phyloP scores from a whole-genome alignment of 768 basidiomycete species.

The Agaricus subrufescens region DNA sequence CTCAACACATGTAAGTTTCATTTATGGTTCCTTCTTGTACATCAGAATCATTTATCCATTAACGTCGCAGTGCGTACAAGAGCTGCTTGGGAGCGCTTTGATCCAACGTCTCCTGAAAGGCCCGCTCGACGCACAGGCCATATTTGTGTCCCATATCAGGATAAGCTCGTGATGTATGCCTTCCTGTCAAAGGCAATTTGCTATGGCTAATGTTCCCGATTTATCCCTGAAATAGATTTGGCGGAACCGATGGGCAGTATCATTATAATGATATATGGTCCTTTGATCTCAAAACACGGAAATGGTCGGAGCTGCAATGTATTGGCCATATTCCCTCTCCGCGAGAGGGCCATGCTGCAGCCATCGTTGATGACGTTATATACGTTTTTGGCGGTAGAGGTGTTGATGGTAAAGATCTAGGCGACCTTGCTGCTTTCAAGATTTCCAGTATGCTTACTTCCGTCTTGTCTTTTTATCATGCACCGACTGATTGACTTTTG shows the following conservation, averaged over 20 bases:
- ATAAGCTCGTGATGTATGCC: constrained; percentile 79
- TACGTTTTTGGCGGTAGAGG: constrained; percentile 97
- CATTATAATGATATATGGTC: constrained; percentile 99
- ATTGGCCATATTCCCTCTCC: constrained; percentile 97
- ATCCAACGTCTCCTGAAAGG: constrained; percentile 52
- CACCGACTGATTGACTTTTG: constrained; percentile 6
- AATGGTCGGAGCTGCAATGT: constrained; percentile 90
- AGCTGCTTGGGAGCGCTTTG: constrained; percentile 79
- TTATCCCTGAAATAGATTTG: constrained; percentile 55
- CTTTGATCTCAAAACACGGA: constrained; percentile 74
- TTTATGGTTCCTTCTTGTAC: constrained; percentile 21
- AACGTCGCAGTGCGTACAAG: constrained; percentile 65
- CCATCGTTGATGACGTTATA: constrained; percentile 94
- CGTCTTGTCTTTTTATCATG: background rate
- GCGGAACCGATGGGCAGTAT: constrained; percentile 96
- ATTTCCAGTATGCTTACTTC: constrained; percentile 73
- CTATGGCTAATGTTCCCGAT: constrained; percentile 13
- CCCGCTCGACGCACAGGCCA: constrained; percentile 91
- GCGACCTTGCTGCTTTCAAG: constrained; percentile 95
- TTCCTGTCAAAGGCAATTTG: constrained; percentile 8
- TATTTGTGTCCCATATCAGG: constrained; percentile 76
- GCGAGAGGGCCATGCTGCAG: constrained; percentile 93
- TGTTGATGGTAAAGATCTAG: constrained; percentile 93
- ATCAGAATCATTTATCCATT: constrained; percentile 4
- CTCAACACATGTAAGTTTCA: constrained; percentile 71